Percentiles rank a stretch among this genome's conserved stretches.
Conservation (phyloP, 2,329 filamentous ascomycete species). For the Aspergillus bombycis region DNA sequence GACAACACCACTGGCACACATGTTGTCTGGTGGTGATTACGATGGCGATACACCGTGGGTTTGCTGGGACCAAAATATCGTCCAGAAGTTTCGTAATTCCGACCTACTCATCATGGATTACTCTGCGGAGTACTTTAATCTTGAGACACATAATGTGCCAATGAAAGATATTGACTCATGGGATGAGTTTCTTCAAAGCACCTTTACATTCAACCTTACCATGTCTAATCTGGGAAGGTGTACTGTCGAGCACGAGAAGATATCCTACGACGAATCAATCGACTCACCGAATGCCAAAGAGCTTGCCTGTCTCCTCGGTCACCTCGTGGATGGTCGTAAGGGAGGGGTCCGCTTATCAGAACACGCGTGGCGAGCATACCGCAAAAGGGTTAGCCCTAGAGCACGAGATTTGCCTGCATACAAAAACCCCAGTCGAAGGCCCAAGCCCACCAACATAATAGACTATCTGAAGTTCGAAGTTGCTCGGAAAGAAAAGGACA, state of each 20-base stretch:
- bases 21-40: conserved; percentile 67
- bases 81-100: conserved; percentile 57
- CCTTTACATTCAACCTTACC: conserved; percentile 52
- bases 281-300: conserved; percentile 36
- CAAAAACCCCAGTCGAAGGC: conserved; percentile 28
- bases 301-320: conserved; percentile 47
- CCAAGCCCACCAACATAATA: conserved; percentile 43
- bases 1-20: conserved; percentile 56
- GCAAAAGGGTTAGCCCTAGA: conserved; percentile 35
- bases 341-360: conserved; percentile 46
- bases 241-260: conserved; percentile 54
- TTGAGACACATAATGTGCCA: conserved; percentile 48
- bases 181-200: conserved; percentile 45
- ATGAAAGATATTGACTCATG: conserved; percentile 45
- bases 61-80: conserved; percentile 61
- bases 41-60: conserved; percentile 66
- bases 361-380: conserved; percentile 42
- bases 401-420: conserved; percentile 42
- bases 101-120: conserved; percentile 44
- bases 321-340: conserved; percentile 52
- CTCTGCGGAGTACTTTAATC: conserved; percentile 49
- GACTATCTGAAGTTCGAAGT: conserved; percentile 50
- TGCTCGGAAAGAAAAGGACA: conserved; percentile 33
- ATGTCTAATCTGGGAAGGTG: conserved; percentile 55
- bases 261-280: conserved; percentile 57